phyloP scores from a whole-genome alignment of 2,329 filamentous ascomycete genomes.

The Tothia fuscella region DNA sequence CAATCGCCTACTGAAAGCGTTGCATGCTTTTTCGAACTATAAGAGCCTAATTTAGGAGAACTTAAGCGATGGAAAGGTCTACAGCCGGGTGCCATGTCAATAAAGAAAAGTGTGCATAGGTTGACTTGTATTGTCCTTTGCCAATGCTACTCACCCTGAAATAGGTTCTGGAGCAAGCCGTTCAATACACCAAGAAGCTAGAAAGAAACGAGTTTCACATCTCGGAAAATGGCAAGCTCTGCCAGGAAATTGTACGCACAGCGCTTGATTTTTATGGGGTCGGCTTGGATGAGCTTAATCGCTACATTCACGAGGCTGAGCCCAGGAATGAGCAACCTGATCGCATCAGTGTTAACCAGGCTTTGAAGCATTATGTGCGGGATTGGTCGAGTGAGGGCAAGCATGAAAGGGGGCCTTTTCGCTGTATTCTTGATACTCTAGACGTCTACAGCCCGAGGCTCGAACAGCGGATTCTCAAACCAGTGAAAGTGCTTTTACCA shows the following conservation, averaged over 20 bases:
- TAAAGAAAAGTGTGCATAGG: too few relatives aligned
- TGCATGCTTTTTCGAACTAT: too few relatives aligned
- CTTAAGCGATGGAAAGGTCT: too few relatives aligned
- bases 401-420: conserved; percentile 33
- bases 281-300: conserved; percentile 31
- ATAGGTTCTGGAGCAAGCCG: conserved; percentile 16
- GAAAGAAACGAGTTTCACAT: conserved; percentile 32
- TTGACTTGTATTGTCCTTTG: too few relatives aligned
- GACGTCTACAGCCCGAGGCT: conserved; percentile 3
- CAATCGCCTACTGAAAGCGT: too few relatives aligned
- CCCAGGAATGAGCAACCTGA: conserved; percentile 29
- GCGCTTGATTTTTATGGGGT: conserved; percentile 38
- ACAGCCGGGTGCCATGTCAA: too few relatives aligned
- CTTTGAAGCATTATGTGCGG: conserved; percentile 45
- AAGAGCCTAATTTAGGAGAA: too few relatives aligned
- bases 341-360: conserved; percentile 38
- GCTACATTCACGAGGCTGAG: conserved; percentile 28
- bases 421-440: conserved; percentile 22
- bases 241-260: conserved; percentile 32
- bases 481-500: conserved; percentile 36
- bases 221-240: conserved; percentile 34
- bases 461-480: background rate
- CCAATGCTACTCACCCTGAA: too few relatives aligned
- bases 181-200: conserved; percentile 30
- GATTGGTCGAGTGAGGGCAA: conserved; percentile 42